Evolutionary conservation across 257 asterid species (phyloP).

Genomic region (Paraleonurus japonicus): DNA sequence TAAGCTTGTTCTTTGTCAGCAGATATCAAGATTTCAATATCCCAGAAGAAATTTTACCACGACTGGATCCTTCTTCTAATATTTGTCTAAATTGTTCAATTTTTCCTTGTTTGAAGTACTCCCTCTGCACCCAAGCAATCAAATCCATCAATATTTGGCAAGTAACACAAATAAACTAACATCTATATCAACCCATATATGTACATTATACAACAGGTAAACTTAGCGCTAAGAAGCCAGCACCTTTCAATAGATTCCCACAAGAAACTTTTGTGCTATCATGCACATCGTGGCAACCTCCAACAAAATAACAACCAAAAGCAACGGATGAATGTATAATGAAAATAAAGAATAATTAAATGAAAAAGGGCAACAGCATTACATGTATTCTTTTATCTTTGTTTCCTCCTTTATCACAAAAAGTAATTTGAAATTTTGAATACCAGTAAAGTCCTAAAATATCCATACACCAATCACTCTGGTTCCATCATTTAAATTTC

Average conservation of each 20-base stretch:
- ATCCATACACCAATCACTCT: conserved; percentile 1
- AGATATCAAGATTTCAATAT: conserved; percentile 1
- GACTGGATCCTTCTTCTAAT: conserved; percentile 98
- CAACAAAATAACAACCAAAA: not conserved
- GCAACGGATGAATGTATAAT: not conserved
- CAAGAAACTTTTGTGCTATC: not conserved
- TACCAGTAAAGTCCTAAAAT: not conserved
- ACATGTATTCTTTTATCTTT: not conserved
- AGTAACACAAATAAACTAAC: conserved; percentile 1
- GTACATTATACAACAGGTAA: not conserved
- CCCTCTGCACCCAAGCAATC: conserved; percentile 66
- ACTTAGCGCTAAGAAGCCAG: conserved; percentile 16
- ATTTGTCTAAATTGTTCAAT: conserved; percentile 87
- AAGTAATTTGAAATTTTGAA: conserved; percentile 5
- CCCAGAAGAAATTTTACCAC: conserved; percentile 46
- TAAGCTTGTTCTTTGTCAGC: not conserved
- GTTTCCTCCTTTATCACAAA: not conserved
- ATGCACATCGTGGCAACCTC: conserved; percentile 8
- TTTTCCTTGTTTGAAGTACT: conserved; percentile 97
- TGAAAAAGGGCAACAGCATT: not conserved
- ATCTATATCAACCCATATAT: not conserved
- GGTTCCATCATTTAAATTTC: not conserved
- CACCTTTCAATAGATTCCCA: conserved; percentile 7
- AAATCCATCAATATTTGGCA: conserved; percentile 14
- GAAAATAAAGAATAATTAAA: not conserved